Evolutionary conservation across 345 rosid species (phyloP).

Genomic region (Populus pruinosa): DNA sequence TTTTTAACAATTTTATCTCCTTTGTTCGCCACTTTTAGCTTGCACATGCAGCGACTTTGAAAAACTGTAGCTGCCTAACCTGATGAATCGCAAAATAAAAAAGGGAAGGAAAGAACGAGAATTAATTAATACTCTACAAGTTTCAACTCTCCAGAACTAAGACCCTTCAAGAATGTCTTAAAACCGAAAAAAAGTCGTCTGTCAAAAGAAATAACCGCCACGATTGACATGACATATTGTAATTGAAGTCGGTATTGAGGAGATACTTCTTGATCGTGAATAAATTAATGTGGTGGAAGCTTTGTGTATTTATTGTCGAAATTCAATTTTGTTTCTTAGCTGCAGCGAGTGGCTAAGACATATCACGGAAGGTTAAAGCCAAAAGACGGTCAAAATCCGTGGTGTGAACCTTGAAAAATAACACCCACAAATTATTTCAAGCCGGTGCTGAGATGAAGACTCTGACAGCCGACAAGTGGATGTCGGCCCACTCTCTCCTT

Average conservation of each 20-base stretch:
- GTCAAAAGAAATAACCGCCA: neutral
- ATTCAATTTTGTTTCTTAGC: neutral
- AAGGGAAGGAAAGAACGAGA: neutral
- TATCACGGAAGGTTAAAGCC: neutral
- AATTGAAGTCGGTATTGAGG: neutral
- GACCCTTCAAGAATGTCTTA: neutral
- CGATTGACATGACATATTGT: neutral
- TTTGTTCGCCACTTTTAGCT: slow-evolving; percentile 40
- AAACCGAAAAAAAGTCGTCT: neutral
- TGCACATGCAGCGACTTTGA: neutral
- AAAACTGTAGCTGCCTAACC: neutral
- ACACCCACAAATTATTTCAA: neutral
- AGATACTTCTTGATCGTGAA: neutral
- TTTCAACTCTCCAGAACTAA: neutral
- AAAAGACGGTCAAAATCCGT: neutral
- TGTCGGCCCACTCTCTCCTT: neutral
- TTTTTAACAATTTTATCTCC: neutral
- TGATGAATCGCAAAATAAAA: too few species aligned
- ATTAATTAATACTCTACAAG: neutral
- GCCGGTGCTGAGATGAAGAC: neutral
- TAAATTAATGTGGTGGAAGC: neutral
- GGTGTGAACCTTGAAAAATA: neutral
- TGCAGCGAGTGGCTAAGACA: neutral
- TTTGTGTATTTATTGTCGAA: neutral
- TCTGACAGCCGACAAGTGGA: neutral